phyloP scores from a whole-genome alignment of 2,329 filamentous ascomycete genomes.

The Neospermospora avenae region DNA sequence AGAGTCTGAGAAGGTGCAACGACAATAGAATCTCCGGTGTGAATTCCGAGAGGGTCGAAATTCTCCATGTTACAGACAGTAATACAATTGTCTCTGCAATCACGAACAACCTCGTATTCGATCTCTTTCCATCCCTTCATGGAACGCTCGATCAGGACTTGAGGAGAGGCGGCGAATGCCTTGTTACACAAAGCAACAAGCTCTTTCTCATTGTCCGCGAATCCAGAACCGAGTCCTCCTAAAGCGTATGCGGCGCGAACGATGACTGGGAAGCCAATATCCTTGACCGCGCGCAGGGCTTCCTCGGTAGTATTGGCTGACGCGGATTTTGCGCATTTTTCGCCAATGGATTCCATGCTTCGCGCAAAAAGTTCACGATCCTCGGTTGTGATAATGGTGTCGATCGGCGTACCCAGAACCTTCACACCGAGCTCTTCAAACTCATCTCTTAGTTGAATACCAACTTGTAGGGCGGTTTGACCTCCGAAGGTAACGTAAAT shows the following conservation, averaged over 20 bases:
- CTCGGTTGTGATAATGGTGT: conserved; percentile 98
- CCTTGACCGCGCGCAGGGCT: conserved; percentile 80
- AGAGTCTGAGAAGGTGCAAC: conserved; percentile 96
- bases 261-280: conserved; percentile 95
- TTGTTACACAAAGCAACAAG: conserved; percentile 87
- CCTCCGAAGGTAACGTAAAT: conserved; percentile 98
- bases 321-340: conserved; percentile 96
- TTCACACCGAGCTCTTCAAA: conserved; percentile 89
- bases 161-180: conserved; percentile 90
- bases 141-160: conserved; percentile 93
- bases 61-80: conserved; percentile 99
- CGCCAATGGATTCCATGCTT: conserved; percentile 97
- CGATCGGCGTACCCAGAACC: conserved; percentile 93
- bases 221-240: conserved; percentile 91
- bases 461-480: conserved; percentile 93
- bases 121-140: conserved; percentile 99
- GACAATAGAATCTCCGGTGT: conserved; percentile 97
- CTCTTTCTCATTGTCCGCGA: conserved; percentile 83
- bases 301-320: conserved; percentile 88
- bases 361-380: conserved; percentile 96
- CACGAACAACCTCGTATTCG: conserved; percentile 96
- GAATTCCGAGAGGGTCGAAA: conserved; percentile 96
- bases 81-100: conserved; percentile 96
- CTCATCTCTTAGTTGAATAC: conserved; percentile 96
- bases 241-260: conserved; percentile 94